Evolutionary conservation across 2,329 filamentous ascomycete genomes (phyloP), one percentile per base, ranked within the genome.

Genomic region (Penicillium rolfsii): DNA sequence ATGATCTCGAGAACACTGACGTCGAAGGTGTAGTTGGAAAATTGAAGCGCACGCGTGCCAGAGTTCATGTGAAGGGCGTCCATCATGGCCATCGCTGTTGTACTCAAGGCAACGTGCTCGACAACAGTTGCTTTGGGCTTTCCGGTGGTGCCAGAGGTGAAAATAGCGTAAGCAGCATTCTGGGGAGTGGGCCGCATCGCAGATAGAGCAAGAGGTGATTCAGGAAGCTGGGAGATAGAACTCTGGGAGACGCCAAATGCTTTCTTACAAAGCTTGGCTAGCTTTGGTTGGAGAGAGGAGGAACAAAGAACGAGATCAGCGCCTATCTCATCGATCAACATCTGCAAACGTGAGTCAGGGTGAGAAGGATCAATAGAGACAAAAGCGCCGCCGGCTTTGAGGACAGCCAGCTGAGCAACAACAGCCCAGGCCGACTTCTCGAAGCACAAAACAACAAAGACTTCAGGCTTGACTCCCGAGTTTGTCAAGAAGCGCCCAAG

Each of bases 71-170:
- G 76, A 1, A 88, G 73, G 0, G 81, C 79, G 0, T 79, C 74
- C 0, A 80, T 83, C 66, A 88, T 83, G 0, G 81, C 80, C 3
- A 81, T 68, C 50, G 85, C 82, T 0, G 81, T 79, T 0, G 85
- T 85, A 1, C 84, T 84, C 1, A 89, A 78, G 0, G 85, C 82
- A 0, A 77, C 77, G 66, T 91, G 88, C 7, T 84, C 84, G 61
- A 89, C 85, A 19, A 88, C 84, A 12, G 87, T 84, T 1, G 86
- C 87, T 59, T 86, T 86, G 0, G 85, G 84, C 54, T 80, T 82
- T 52, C 82, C 82, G 1, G 84, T 84, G 0, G 84, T 84, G 0
- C 84, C 84, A 2, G 83, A 84, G 0, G 83, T 84, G 62, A 89
- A 86, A 4, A 90, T 82, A 3, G 87, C 80, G 67, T 87, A 89